Base-by-base conservation (phyloP, 495 filamentous ascomycete species). In the Talaromyces ruber region DNA sequence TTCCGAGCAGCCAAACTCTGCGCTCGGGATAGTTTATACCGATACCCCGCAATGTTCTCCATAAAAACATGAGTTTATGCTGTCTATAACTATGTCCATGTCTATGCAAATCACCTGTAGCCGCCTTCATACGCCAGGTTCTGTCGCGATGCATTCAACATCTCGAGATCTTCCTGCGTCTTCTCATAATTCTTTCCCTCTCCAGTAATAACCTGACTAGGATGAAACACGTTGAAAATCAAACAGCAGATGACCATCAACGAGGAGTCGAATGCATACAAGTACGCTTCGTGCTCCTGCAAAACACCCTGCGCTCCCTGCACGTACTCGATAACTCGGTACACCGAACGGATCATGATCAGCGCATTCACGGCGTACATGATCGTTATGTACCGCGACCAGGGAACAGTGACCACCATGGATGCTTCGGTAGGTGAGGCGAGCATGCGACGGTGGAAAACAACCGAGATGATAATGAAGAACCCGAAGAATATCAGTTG, bases 221-320 rank as follows among this genome's bases (percentile, higher is more conserved):
- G 73, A 61, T 75, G 73, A 12, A 59, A 26, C 34, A 73, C 63
- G 57, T 75, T 79, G 59, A 87, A 80, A 2, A 81, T 60, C 0
- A 79, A 62, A 69, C 83, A 79, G 18, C 79, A 81, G 0, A 68
- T 6, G 24, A 84, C 65, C 86, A 91, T 89, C 50, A 84, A 64
- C 50, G 77, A 52, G 14, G 79, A 73, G 67, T 91, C 87, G 63
- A 89, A 88, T 3, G 86, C 65, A 65, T 88, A 90, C 58, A 89
- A 66, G 62, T 81, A 82, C 55, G 76, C 79, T 71, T 90, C 87
- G 45, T 83, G 74, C 18, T 57, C 65, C 63, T 86, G 66, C 28
- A 84, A 30, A 62, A 71, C 78, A 6, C 84, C 84, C 11, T 76
- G 72, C 37, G 79, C 68, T 0, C 88, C 86, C 68, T 82, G 72